Evolutionary conservation across 2,329 filamentous ascomycete genomes (phyloP).

Genomic region (Pseudocercospora pini-densiflorae): DNA sequence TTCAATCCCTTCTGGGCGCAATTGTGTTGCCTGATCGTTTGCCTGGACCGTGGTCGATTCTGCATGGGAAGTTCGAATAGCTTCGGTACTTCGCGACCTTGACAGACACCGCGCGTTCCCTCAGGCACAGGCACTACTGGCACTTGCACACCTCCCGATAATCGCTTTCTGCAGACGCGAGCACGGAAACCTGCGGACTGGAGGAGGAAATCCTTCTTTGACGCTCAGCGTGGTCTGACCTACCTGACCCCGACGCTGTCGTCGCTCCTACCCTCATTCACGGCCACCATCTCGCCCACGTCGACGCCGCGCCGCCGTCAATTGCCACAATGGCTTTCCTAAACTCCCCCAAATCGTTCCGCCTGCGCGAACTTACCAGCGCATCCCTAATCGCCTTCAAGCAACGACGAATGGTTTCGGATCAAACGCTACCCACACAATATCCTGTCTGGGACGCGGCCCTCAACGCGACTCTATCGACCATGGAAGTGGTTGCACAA

Average conservation of each 20-base stretch:
- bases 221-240: neutral
- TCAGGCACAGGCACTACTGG: neutral
- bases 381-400: slow-evolving; percentile 45
- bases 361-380: slow-evolving; percentile 36
- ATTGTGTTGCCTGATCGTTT: slow-evolving; percentile 3
- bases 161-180: no score
- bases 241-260: neutral
- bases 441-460: slow-evolving; percentile 37
- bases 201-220: no score
- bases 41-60: neutral
- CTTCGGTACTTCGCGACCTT: neutral
- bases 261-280: neutral
- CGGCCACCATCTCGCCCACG: neutral
- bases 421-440: slow-evolving; percentile 33
- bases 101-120: no score
- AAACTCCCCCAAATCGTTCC: slow-evolving; percentile 54
- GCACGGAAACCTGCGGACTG: no score
- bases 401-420: slow-evolving; percentile 36
- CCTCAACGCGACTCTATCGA: slow-evolving; percentile 34
- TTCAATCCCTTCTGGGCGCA: neutral
- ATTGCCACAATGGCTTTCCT: slow-evolving; percentile 48
- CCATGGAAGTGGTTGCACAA: slow-evolving; percentile 27
- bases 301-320: neutral
- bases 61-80: neutral
- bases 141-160: no score